Evolutionary conservation across 2,329 filamentous ascomycete genomes (phyloP), one percentile per base, ranked within the genome.

Genomic region (Malbranchea zuffiana): DNA sequence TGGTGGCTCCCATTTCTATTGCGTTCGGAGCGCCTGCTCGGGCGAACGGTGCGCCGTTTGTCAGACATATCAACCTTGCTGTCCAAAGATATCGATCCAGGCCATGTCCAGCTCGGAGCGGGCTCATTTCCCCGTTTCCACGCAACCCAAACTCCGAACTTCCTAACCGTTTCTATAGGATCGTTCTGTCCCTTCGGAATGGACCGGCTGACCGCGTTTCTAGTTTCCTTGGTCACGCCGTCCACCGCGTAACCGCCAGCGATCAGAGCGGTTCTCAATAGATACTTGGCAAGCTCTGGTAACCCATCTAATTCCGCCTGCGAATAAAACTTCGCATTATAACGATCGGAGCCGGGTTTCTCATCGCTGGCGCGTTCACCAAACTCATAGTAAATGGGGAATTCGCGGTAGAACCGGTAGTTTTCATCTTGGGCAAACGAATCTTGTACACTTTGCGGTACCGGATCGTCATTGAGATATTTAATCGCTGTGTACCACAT

Each of bases 401-500:
- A 63, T 26, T 68, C 60, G 26, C 75, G 68, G 34, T 68, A 53
- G 49, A 75, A 78, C 11, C 53, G 53, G 43, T 61, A 63, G 34
- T 67, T 64, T 29, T 69, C 66, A 37, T 76, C 73, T 28, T 64
- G 62, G 17, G 67, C 61, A 44, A 80, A 72, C 8, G 67, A 59
- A 25, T 74, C 62, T 32, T 69, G 60, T 4, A 80, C 67, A 27
- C 60, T 61, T 16, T 62, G 57, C 1, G 77, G 76, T n/a, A 80
- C 55, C 2, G 76, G 75, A 53, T 81, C 77, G 18, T 73, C 67
- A 35, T 73, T 66, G 24, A 81, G 61, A 48, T 80, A 81, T 46
- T 72, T 69, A 49, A 79, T 61, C n/a, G 72, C 66, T 2, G 74
- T 68, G 46, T 77, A 75, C 77, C 77, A 81, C 64, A 79, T 75